Base-by-base conservation (phyloP, 129 eudicot species). In the Artemisia tridentata region DNA sequence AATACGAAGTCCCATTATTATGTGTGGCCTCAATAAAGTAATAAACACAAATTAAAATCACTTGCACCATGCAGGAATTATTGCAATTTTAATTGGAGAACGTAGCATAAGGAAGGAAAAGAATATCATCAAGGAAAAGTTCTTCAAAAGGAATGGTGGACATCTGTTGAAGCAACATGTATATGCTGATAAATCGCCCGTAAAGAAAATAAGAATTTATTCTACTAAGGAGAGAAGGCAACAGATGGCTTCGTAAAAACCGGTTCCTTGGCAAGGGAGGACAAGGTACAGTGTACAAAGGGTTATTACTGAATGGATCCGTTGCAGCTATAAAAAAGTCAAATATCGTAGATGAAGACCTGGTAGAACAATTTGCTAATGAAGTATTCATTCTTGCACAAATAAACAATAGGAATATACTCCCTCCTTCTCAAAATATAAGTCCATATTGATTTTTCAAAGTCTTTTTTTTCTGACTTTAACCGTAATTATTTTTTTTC, bases 201-300 rank as follows among this genome's bases (percentile, higher is more conserved):
- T 21, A 12, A 54, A 41, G 46, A 78, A 52, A 41, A 62, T 78
- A 29, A 73, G 51, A 19, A 31, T 72, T 64, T 78, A 66, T 45
- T 0, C 51, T 1, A 48, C 18, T 1, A 69, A 78, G 9, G 80
- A 68, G 25, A 78, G 55, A 82, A 48, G 71, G 77, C 86, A 43
- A 82, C 86, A 1, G 53, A 68, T 0, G 49, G 34, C 2, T 77
- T 77, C 68, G 70, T 20, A 43, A 49, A 73, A 74, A 45, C 1
- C 69, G 80, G 20, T 23, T 82, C n/a, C 65, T 78, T 46, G 86
- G 86, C 17, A 67, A 63, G 67, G 80, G 86, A 46, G 86, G 82
- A 56, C 70, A 82, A 11, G 86, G 86, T 27, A 72, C 76, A 13
- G 79, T 81, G 11, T 76, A 76, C 72, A 81, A 76, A 50, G 81